phyloP scores from a whole-genome alignment of 257 asterid genomes.

The Petunia secreta region DNA sequence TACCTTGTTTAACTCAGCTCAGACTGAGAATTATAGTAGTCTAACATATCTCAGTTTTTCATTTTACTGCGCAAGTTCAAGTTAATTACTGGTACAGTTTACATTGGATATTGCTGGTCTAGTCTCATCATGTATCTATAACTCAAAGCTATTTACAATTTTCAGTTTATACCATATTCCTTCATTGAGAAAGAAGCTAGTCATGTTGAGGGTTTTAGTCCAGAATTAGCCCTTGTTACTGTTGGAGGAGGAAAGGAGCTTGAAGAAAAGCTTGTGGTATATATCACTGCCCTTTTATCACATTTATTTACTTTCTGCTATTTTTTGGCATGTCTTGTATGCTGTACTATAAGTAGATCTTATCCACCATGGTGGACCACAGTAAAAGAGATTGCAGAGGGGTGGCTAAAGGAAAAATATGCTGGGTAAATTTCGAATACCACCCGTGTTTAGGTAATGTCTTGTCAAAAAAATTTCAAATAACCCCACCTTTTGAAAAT shows the following conservation, averaged over 20 bases:
- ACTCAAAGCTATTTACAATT: not conserved
- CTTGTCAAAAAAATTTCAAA: not conserved
- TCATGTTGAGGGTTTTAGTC: constrained; percentile 98
- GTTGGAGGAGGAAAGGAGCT: constrained; percentile 99
- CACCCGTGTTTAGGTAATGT: not conserved
- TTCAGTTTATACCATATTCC: constrained; percentile 93
- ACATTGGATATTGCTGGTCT: not conserved
- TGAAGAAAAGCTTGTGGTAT: constrained; percentile 99
- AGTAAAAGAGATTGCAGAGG: constrained; percentile 4
- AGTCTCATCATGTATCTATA: not conserved
- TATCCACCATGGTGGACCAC: not conserved
- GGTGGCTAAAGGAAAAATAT: not conserved
- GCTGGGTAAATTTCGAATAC: not conserved
- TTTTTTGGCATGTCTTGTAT: not conserved
- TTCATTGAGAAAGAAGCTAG: constrained; percentile 99
- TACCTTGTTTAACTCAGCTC: not conserved
- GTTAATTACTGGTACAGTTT: not conserved
- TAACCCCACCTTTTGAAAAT: not conserved
- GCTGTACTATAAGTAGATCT: not conserved
- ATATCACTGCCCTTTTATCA: constrained; percentile 23
- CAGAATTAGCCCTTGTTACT: constrained; percentile 93
- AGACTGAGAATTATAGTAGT: not conserved
- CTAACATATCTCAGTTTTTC: constrained; percentile 10
- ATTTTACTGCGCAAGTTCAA: not conserved
- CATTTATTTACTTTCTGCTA: constrained; percentile 17